These are phyloP conservation scores for Rhizopogon sp. DNA, from an alignment of 768 basidiomycete species.

Conservation along the genomic window DNA sequence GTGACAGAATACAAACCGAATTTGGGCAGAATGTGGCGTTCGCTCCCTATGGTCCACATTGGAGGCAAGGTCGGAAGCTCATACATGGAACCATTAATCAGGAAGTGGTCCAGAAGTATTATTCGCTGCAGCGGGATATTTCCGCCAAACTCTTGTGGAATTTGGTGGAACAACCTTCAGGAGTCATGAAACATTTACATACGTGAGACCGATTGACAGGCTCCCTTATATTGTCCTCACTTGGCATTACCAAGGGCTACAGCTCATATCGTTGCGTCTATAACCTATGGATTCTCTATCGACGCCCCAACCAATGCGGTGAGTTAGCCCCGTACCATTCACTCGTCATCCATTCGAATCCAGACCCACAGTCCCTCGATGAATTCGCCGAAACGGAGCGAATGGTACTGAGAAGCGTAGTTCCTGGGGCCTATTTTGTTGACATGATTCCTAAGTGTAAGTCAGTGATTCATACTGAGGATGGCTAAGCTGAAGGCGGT, in stretches of 20 bases:
- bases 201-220: not conserved
- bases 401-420: not conserved
- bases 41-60: constrained; percentile 8
- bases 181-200: constrained; percentile 1
- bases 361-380: not conserved
- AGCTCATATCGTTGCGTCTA: constrained; percentile 2
- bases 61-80: constrained; percentile 8
- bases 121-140: constrained; percentile 3
- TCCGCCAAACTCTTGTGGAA: constrained; percentile 1
- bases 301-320: constrained; percentile 1
- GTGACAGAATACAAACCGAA: not conserved
- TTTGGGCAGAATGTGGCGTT: constrained; percentile 5
- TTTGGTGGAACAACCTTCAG: constrained; percentile 1
- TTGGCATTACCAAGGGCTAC: not conserved
- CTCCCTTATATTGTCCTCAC: not conserved
- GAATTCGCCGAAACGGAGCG: constrained; percentile 5
- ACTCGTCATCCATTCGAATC: not conserved
- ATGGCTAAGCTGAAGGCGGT: not conserved
- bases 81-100: not conserved
- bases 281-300: constrained; percentile 6
- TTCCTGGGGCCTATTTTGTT: constrained; percentile 7
- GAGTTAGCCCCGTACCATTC: not conserved
- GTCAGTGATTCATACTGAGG: not conserved
- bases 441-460: constrained; percentile 5
- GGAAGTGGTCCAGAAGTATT: constrained; percentile 5